A percentile compares a stretch with the other conserved stretches of the same genome.
Evolutionary conservation across 2,329 filamentous ascomycete species (phyloP).

Genomic region (Fusarium napiforme): DNA sequence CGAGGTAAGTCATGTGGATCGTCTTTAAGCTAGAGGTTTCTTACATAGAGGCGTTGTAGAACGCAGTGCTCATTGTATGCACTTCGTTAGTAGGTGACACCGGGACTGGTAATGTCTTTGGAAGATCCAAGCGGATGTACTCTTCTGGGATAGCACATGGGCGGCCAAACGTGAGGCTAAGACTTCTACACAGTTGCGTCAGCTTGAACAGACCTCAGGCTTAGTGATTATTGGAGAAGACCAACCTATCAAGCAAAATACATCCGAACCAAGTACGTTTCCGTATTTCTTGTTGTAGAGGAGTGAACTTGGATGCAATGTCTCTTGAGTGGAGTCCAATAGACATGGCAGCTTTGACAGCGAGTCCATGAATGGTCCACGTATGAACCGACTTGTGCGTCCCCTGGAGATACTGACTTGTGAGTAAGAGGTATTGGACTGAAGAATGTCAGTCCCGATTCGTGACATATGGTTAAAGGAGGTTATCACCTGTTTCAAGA

Average conservation of each 20-base stretch:
- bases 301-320: conserved; percentile 50
- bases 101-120: neutral
- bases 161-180: conserved; percentile 30
- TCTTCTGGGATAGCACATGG: conserved; percentile 31
- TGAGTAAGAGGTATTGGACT: conserved; percentile 61
- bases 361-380: conserved; percentile 64
- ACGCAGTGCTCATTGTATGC: conserved; percentile 10
- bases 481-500: conserved; percentile 51
- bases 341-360: conserved; percentile 61
- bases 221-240: too few relatives aligned
- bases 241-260: conserved; percentile 28
- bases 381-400: conserved; percentile 64
- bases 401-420: conserved; percentile 64
- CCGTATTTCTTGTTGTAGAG: conserved; percentile 58
- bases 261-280: conserved; percentile 57
- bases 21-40: rapidly evolving
- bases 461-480: rapidly evolving
- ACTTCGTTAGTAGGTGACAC: neutral
- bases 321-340: conserved; percentile 61
- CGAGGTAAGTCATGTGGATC: neutral
- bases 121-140: conserved; percentile 23
- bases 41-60: conserved; percentile 30
- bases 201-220: neutral
- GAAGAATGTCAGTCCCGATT: neutral
- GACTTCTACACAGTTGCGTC: neutral